Base-by-base conservation (phyloP, 495 filamentous ascomycete species). In the Aspergillus cristatus region DNA sequence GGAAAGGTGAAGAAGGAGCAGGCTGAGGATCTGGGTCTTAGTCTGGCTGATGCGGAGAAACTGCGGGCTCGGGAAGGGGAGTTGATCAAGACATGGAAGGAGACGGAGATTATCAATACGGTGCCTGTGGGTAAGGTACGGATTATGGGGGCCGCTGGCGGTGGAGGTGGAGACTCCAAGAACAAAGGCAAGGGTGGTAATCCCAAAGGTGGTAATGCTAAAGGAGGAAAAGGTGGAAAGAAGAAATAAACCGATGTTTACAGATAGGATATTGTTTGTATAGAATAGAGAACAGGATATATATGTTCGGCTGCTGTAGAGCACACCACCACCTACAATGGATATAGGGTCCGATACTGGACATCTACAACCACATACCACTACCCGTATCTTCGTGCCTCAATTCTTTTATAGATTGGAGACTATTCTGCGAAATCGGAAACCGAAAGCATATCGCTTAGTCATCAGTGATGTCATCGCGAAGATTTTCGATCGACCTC, bases 81-180 rank as follows among this genome's bases (percentile, higher is more conserved):
- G 51, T 60, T 94, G 28, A 71, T 97, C 41, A 82, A 78, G 62
- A 77, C 68, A 1, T 75, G 86, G 68, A 88, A 84, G 53, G 79
- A 86, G 18, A 78, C 78, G 39, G 90, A 95, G 65, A 72, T 91
- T 33, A 74, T 84, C 34, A 87, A 87, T 45, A 68, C 73, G 6
- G 72, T 97, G 44, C 84, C 87, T 16, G 86, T 95, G 2, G 72
- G 80, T n/a, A 91, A 86, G 58, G 73, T 94, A 31, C 79, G 83
- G 51, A 78, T 96, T 16, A 81, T 94, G 74, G 71, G 78, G 58
- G 73, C 70, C 29, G 67, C 62, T 13, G 55, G 54, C 18, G 63
- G 64, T 12, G 67, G 20, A 4, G 20, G 20, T 24, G 51, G 68
- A 35, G 60, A 57, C 32, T 58, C 54, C 14, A 74, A 74, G 6